phyloP scores from a whole-genome alignment of 345 rosid species.

The Stellera chamaejasme region DNA sequence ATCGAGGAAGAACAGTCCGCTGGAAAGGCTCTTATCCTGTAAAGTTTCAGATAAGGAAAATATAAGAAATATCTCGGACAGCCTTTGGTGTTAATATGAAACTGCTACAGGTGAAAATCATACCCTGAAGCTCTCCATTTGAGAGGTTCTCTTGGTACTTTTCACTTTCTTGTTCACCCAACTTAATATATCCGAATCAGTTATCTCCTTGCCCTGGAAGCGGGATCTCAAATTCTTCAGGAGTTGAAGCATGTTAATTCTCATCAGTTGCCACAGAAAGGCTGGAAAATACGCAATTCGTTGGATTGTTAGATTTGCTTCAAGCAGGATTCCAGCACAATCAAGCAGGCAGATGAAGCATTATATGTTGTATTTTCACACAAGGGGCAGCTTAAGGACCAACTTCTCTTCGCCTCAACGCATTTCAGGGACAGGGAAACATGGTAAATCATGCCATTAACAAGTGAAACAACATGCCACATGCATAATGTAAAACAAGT shows the following conservation, averaged over 20 bases:
- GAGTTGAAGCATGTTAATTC: conserved; percentile 84
- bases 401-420: too few relatives aligned
- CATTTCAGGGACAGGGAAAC: too few relatives aligned
- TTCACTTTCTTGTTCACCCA: conserved; percentile 77
- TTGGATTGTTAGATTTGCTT: conserved; percentile 1
- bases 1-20: conserved; percentile 80
- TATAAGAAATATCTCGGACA: background rate
- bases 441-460: too few relatives aligned
- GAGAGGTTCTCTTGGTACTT: conserved; percentile 50
- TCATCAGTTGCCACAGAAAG: conserved; percentile 91
- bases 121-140: conserved; percentile 79
- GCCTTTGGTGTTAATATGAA: too few relatives aligned
- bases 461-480: too few relatives aligned
- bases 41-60: conserved; percentile 2
- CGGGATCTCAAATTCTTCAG: conserved; percentile 72
- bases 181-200: conserved; percentile 63
- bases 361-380: too few relatives aligned
- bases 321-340: too few relatives aligned
- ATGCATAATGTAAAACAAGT: too few relatives aligned
- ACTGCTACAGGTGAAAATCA: conserved; percentile 1
- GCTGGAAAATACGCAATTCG: conserved; percentile 40
- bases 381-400: too few relatives aligned
- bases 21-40: conserved; percentile 81
- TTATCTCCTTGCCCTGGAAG: conserved; percentile 68
- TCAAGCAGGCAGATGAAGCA: too few relatives aligned